Base-by-base conservation (phyloP, 768 basidiomycete genomes). In the Tephrocybe rancida region DNA sequence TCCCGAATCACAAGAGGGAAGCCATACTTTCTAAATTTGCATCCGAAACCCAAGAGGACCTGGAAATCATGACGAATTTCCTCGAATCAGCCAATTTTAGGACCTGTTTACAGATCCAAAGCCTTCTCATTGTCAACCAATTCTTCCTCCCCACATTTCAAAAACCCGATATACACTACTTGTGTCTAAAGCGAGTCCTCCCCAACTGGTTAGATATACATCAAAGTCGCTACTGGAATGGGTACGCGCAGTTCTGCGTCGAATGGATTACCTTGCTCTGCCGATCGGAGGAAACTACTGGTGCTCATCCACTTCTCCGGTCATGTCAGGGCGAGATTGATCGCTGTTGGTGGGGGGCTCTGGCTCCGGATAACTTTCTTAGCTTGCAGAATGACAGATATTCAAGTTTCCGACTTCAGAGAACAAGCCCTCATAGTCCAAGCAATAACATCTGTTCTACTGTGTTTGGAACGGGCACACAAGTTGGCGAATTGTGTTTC, bases 271-370 rank as follows among this genome's bases (percentile, higher is more conserved):
- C 26, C 5, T 2, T 45, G 44, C 44, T 45, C 26, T 45, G 44
- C 22, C 42, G 13, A 25, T 18, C 9, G 8, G 21, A 24, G 2
- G 3, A 7, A 21, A 21, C 24, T 24, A 45, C 27, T 11, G 11
- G 3, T 45, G 26, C 44, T 10, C 26, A 29, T 5, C 44, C 4
- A 30, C 5, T 45, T 29, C 29, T 30, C 29, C 27, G 16, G n/a
- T 29, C 44, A 30, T 45, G 27, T 30, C 13, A 5, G 3, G 44
- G 44, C 5, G 27, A 45, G 19, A 45, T 45, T 45, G 44, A 45
- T 27, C 44, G 44, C 18, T 45, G 44, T 27, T 45, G 44, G 44
- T 45, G 44, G 44, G 44, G 29, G 2, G 44, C 44, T 45, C 44
- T 45, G 26, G 44, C 27, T 2, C 29, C 44, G 14, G 18, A 45